Conservation (phyloP, 2,329 filamentous ascomycete species). For the Mycosphaerella arachidis region DNA sequence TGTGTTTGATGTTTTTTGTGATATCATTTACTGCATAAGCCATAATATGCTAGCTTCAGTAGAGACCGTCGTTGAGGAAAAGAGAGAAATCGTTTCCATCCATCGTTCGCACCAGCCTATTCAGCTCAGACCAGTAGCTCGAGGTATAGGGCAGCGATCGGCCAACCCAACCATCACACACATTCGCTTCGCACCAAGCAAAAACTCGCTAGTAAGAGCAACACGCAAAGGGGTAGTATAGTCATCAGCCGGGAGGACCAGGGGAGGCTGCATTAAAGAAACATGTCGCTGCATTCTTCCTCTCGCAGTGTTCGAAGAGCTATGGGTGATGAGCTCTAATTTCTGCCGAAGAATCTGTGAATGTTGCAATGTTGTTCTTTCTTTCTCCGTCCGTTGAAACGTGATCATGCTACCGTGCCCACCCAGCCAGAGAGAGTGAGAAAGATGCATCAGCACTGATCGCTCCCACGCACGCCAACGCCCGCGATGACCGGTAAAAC, state of each 20-base stretch:
- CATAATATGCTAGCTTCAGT: background rate
- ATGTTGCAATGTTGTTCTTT: background rate
- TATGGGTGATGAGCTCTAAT: background rate
- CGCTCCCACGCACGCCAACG: constrained; percentile 2
- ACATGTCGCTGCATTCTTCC: background rate
- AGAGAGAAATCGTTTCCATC: background rate
- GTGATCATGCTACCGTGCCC: constrained; percentile 1
- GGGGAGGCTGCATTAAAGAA: background rate
- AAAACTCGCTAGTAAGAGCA: background rate
- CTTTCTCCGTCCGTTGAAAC: background rate
- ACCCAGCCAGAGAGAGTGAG: background rate
- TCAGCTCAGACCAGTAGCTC: background rate
- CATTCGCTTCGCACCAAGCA: background rate
- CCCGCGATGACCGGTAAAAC: constrained; percentile 3
- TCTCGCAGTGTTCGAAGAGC: constrained; percentile 1
- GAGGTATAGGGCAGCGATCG: background rate
- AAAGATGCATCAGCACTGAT: constrained; percentile 2
- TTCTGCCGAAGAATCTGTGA: background rate
- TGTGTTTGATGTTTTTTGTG: background rate
- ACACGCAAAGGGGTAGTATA: constrained; percentile 2
- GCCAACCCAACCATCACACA: background rate
- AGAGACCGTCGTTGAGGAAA: background rate
- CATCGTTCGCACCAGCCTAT: background rate
- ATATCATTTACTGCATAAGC: background rate
- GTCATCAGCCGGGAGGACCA: background rate